Evolutionary conservation across 2,329 filamentous ascomycete genomes (phyloP), one percentile per base, ranked within the genome.

Genomic region (Cercospora sesami): DNA sequence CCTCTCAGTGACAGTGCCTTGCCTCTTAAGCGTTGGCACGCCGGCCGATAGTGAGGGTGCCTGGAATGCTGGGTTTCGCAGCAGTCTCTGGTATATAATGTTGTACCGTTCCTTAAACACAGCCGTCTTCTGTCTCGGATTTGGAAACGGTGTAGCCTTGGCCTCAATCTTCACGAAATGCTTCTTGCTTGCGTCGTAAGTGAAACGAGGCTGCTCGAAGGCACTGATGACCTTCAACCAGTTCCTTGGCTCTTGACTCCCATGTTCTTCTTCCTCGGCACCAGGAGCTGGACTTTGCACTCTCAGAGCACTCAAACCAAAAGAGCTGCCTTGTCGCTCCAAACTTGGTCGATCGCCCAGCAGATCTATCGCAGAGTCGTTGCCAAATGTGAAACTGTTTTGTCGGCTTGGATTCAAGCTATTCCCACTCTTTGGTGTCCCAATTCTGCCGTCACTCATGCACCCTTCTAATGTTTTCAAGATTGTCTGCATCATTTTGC

Each of bases 51-150:
- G 89, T 21, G 90, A 85, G 1, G 93, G 93, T 21, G 89, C 89
- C 78, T 97, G 94, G 74, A 99, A 99, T 21, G 92, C 90, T 79
- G 97, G 93, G 77, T 97, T 97, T 60, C 95, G 90, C 48, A 98
- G 86, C 18, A 98, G 86, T 18, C 95, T 90, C 79, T 98, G 94
- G 78, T 97, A 91, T 61, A 98, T 90, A 64, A 98, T 86, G 74
- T 97, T 91, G 79, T 96, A 98, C 70, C 94, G 87, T 78, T 97
- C 94, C 72, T 93, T 88, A 80, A 97, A 97, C 55, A 95, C 83
- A 3, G 88, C 84, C 1, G 93, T 97, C 79, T 96, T 97, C 76
- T 94, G 91, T 5, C 89, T 87, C 16, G 93, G 89, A 8, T 87
- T 83, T 0, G 96, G 93, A 70, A 99, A 81, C 8, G 81, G 75